Evolutionary conservation across 495 filamentous ascomycete species (phyloP).

Genomic region (Amphirosellinia nigrospora): DNA sequence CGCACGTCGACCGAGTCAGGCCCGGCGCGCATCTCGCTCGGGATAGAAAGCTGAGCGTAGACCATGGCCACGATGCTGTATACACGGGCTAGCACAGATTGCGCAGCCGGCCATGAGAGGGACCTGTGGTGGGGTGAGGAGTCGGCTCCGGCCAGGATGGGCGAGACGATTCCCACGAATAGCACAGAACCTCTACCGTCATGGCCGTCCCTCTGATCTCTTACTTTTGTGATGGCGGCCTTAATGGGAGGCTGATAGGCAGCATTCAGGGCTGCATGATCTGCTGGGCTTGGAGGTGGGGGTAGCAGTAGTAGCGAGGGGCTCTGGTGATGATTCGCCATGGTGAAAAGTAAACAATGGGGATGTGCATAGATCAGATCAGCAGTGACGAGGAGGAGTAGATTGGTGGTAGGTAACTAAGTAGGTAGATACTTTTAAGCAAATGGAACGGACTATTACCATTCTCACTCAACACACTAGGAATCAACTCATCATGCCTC

Average conservation of each 20-base stretch:
- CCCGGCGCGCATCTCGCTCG: constrained; percentile 62
- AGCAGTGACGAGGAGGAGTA: not conserved
- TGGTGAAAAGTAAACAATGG: constrained; percentile 1
- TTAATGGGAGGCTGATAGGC: constrained; percentile 63
- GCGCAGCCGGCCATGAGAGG: constrained; percentile 64
- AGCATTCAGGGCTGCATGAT: constrained; percentile 54
- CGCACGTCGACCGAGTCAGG: constrained; percentile 79
- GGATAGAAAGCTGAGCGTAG: constrained; percentile 64
- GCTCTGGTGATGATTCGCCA: constrained; percentile 46
- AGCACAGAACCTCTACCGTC: constrained; percentile 49
- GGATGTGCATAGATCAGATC: not conserved
- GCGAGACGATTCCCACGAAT: constrained; percentile 60
- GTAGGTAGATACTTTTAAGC: not conserved
- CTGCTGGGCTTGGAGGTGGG: constrained; percentile 57
- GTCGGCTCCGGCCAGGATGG: constrained; percentile 55
- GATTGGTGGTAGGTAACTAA: not conserved
- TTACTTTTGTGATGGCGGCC: constrained; percentile 53
- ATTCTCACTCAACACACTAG: not conserved
- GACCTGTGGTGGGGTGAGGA: constrained; percentile 53
- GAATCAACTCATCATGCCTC: constrained; percentile 12
- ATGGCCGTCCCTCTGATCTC: constrained; percentile 29
- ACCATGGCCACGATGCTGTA: constrained; percentile 78
- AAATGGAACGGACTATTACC: not conserved
- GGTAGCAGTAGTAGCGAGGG: constrained; percentile 65
- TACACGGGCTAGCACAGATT: constrained; percentile 73